Evolutionary conservation across 2,329 filamentous ascomycete species (phyloP).

Genomic region (Lasiodiplodia sp.): DNA sequence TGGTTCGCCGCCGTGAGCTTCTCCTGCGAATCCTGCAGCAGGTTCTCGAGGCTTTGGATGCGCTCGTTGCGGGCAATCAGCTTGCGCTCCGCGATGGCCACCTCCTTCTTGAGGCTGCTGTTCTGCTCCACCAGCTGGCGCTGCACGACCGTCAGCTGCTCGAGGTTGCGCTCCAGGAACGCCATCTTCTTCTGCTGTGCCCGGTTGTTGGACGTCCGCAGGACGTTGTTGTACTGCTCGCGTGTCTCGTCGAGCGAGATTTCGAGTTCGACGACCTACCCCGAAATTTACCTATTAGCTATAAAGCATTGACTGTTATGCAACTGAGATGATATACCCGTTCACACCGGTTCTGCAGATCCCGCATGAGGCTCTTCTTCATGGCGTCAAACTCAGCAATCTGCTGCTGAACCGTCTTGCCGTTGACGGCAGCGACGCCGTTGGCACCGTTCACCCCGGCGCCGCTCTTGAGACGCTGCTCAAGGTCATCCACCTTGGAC

Average conservation of each 20-base stretch:
- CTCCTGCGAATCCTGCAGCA: constrained; percentile 97
- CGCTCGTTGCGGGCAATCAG: constrained; percentile 95
- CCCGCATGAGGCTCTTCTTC: constrained; percentile 99
- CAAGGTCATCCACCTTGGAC: constrained; percentile 79
- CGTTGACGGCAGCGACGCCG: constrained; percentile 64
- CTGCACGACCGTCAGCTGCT: constrained; percentile 97
- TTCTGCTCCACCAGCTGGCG: constrained; percentile 98
- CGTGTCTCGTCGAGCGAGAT: constrained; percentile 96
- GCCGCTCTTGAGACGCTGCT: constrained; percentile 73
- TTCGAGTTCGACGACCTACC: constrained; percentile 85
- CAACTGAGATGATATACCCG: constrained; percentile 61
- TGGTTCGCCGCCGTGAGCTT: constrained; percentile 97
- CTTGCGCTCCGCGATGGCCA: constrained; percentile 97
- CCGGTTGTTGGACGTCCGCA: constrained; percentile 95
- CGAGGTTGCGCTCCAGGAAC: constrained; percentile 96
- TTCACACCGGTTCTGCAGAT: constrained; percentile 97
- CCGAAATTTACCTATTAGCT: constrained; percentile 26
- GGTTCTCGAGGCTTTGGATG: constrained; percentile 88
- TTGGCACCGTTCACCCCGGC: constrained; percentile 62
- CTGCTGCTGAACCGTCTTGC: constrained; percentile 95
- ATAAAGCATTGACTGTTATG: constrained; percentile 29
- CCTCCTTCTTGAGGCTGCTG: constrained; percentile 96
- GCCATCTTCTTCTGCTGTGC: constrained; percentile 99
- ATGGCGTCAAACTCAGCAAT: constrained; percentile 98
- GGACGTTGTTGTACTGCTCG: constrained; percentile 98